A percentile compares a stretch with the other conserved stretches of the same genome.
Conservation (phyloP, 495 filamentous ascomycete genomes). For the Aspergillus campestris region DNA sequence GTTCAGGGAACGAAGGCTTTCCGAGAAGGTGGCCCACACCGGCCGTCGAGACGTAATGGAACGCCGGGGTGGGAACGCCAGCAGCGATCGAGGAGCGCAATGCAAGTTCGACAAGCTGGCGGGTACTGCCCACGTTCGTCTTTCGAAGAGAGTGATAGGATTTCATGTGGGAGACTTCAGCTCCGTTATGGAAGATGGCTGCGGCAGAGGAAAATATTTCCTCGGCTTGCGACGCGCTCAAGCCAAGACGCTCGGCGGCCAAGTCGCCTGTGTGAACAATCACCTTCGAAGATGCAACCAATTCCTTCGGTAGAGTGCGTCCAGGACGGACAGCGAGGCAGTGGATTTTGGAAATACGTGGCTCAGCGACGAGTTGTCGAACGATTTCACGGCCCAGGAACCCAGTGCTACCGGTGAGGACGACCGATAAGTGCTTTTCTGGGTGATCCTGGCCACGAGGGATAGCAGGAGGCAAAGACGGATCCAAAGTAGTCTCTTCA, state of each 20-base stretch:
- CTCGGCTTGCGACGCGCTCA: constrained; percentile 9
- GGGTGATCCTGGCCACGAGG: background rate
- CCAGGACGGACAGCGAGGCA: constrained; percentile 2
- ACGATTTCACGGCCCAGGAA: constrained; percentile 11
- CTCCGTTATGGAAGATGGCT: constrained; percentile 38
- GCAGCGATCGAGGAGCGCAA: constrained; percentile 5
- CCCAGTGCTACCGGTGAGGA: constrained; percentile 8
- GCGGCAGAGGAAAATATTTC: constrained; percentile 18
- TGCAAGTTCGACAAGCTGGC: constrained; percentile 20
- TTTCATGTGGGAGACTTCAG: constrained; percentile 31
- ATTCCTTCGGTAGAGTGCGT: background rate
- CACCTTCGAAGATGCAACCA: constrained; percentile 12
- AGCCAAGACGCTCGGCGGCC: constrained; percentile 14
- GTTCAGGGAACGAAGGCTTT: background rate
- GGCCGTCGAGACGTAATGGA: constrained; percentile 36
- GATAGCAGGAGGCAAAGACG: background rate
- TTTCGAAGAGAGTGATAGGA: constrained; percentile 23
- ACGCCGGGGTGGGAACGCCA: constrained; percentile 7
- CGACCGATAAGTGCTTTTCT: background rate
- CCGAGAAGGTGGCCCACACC: background rate
- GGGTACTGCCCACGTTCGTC: constrained; percentile 26
- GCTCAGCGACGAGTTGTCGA: background rate
- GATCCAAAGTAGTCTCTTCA: background rate
- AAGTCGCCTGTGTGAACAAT: constrained; percentile 22
- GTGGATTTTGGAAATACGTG: background rate